These are phyloP conservation scores for Crithidia bombi DNA, from an alignment of 208 protist species.

Conservation along the genomic window DNA sequence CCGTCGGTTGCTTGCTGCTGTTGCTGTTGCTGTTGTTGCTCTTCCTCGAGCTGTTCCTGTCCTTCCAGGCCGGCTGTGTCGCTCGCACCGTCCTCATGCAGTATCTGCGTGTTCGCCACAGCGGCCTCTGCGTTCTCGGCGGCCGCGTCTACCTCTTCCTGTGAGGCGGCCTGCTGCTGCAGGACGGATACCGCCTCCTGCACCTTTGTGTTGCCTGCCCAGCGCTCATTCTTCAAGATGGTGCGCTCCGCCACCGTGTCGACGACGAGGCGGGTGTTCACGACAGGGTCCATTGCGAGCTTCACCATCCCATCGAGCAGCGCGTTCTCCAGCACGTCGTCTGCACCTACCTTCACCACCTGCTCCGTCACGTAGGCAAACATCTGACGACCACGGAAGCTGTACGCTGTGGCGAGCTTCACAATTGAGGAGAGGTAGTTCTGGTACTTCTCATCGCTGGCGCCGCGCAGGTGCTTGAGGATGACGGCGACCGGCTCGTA, in stretches of 20 bases:
- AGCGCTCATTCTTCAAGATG: conserved; percentile 49
- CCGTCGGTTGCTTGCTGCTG: neutral
- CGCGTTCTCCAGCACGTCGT: conserved; percentile 69
- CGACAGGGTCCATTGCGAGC: conserved; percentile 80
- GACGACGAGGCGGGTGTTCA: conserved; percentile 90
- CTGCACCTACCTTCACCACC: conserved; percentile 65
- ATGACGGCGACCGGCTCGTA: conserved; percentile 81
- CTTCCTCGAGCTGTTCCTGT: conserved; percentile 25
- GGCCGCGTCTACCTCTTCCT: conserved; percentile 32
- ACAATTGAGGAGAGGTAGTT: conserved; percentile 74
- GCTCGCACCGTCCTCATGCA: conserved; percentile 21
- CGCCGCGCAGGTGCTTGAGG: conserved; percentile 62
- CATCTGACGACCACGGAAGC: conserved; percentile 89
- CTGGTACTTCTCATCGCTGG: conserved; percentile 40
- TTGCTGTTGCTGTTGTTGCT: conserved; percentile 26
- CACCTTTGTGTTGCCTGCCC: conserved; percentile 56
- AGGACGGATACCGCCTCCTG: conserved; percentile 46
- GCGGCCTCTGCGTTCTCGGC: conserved; percentile 33
- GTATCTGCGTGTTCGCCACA: conserved; percentile 30
- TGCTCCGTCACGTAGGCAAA: conserved; percentile 89
- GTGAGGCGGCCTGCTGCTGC: conserved; percentile 32
- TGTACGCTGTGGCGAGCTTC: conserved; percentile 70
- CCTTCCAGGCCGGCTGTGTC: conserved; percentile 5
- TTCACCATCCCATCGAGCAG: conserved; percentile 65
- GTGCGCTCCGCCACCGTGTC: conserved; percentile 60